Base-by-base conservation (phyloP, 352 stramenopile genomes). In the Globisporangium sylvaticum region DNA sequence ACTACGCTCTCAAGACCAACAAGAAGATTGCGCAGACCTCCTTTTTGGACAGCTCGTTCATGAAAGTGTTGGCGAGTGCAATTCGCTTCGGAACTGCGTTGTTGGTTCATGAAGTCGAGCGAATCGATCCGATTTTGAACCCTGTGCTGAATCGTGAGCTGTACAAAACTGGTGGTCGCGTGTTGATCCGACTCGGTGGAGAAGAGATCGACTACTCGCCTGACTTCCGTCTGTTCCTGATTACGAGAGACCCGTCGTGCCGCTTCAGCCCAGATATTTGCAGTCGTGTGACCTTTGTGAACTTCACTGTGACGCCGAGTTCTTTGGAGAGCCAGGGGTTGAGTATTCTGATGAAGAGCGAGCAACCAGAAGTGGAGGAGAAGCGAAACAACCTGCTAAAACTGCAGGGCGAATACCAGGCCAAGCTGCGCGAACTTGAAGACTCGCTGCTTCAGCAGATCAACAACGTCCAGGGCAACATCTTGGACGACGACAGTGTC, bases 161-260 rank as follows among this genome's bases (percentile, higher is more conserved):
- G 55, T 98, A 99, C 78, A 95, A 98, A 74, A 99, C 96, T 42
- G 98, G 98, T 60, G 97, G 98, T n/a, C 89, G 98, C 29, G 97
- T 97, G 24, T 78, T 99, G 22, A 98, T 99, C 69, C 90, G 97
- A 39, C 89, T 99, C 60, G 98, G 96, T 44, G 97, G 94, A 18
- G 97, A 99, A 78, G 97, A 99, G 66, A 99, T 99, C 65, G 98
- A 99, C 71, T 99, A 99, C 77, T 99, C 93, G 59, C 98, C 98
- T 0, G 94, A 98, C 62, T 99, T 99, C 77, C 91, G 95, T 64
- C 90, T 99, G 39, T 98, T 99, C 73, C 78, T 99, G n/a, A 98
- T 97, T 59, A 99, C 97, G 25, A 95, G 98, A 69, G 98, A 99
- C 72, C 92, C 97, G 50, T 97, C 91, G 7, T 98, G 98, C 31